A percentile compares a stretch with the other conserved stretches of the same genome.
Conservation (phyloP, 176 grass and related monocot species). For the Musa acuminata region DNA sequence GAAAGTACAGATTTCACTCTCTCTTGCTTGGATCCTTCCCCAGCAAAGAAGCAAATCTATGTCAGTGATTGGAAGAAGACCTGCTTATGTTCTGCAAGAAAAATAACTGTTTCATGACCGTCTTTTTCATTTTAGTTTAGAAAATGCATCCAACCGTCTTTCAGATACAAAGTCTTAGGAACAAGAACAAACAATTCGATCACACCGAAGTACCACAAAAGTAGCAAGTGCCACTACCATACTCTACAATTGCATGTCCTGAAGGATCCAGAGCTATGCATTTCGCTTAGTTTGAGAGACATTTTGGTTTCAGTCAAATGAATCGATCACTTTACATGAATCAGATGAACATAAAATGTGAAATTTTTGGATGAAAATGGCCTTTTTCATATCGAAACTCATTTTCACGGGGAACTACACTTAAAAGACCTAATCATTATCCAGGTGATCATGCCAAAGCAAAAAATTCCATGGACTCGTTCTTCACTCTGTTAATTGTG, state of each 20-base stretch:
- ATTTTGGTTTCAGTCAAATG: neutral
- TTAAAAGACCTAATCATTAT: neutral
- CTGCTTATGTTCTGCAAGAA: neutral
- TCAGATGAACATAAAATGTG: neutral
- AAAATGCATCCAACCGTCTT: too few relatives aligned
- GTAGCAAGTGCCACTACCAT: neutral
- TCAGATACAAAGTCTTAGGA: neutral
- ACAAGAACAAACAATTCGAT: neutral
- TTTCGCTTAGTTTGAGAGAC: neutral
- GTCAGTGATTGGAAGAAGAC: neutral
- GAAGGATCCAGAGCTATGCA: neutral
- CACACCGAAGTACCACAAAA: neutral
- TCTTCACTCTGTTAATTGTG: too few relatives aligned
- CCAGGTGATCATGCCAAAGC: neutral
- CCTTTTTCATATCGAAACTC: neutral
- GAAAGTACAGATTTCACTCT: neutral
- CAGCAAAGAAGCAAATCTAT: neutral
- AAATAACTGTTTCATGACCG: neutral
- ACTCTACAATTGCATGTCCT: neutral
- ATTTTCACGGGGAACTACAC: neutral
- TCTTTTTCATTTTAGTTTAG: neutral
- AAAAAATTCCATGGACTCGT: too few relatives aligned
- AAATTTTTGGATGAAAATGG: neutral
- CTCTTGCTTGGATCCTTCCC: neutral
- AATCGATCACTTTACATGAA: neutral